These are phyloP conservation scores for Tephrocybe sp. DNA, from an alignment of 768 basidiomycete species.

Conservation along the genomic window DNA sequence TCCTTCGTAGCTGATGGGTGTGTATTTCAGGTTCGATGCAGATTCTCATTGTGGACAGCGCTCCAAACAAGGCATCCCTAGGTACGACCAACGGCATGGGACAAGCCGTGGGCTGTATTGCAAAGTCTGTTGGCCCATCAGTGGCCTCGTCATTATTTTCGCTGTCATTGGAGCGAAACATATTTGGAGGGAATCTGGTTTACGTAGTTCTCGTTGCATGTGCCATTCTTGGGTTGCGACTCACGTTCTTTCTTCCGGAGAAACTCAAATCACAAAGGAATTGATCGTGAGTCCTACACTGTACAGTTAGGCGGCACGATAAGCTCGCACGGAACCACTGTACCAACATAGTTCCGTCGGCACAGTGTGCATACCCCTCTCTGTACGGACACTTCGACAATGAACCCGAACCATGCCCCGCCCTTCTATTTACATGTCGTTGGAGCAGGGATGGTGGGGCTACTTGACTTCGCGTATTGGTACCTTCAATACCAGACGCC, in stretches of 20 bases:
- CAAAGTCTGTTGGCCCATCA: conserved; percentile 43
- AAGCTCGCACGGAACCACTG: too few species aligned
- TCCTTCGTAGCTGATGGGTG: background rate
- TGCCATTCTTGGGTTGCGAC: conserved; percentile 14
- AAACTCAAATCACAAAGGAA: conserved; percentile 6
- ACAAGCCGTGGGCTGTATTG: conserved; percentile 49
- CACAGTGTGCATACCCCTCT: too few species aligned
- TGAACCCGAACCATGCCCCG: too few species aligned
- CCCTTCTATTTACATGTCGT: too few species aligned
- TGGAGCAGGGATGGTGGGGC: too few species aligned
- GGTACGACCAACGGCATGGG: conserved; percentile 57
- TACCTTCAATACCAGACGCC: too few species aligned
- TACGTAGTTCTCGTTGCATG: conserved; percentile 26
- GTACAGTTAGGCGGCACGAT: too few species aligned
- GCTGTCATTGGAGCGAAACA: conserved; percentile 33
- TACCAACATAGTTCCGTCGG: too few species aligned
- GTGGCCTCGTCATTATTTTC: conserved; percentile 44
- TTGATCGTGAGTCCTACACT: too few species aligned
- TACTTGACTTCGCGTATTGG: too few species aligned
- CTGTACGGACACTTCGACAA: too few species aligned
- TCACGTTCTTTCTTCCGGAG: conserved; percentile 15
- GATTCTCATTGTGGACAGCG: conserved; percentile 44
- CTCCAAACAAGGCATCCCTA: conserved; percentile 39
- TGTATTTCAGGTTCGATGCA: conserved; percentile 45
- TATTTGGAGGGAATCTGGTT: conserved; percentile 38